phyloP scores from a whole-genome alignment of 192 early-diverging fungal genomes.

The Jimgerdemannia flammicorona region DNA sequence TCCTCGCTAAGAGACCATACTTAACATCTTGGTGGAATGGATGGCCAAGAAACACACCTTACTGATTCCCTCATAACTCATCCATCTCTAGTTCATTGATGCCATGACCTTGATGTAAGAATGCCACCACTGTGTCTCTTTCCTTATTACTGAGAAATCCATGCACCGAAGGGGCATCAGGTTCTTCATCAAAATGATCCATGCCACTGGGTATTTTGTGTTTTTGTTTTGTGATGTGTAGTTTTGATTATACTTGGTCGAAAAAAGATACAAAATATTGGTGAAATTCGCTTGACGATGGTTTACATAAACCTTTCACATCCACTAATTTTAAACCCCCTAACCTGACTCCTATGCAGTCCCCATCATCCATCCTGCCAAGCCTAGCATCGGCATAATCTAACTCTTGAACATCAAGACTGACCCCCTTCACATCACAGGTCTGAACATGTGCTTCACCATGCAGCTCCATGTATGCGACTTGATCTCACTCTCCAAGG shows the following conservation, averaged over 20 bases:
- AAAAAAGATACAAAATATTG: too few species aligned
- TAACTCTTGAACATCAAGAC: slow-evolving; percentile 58
- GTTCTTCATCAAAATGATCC: slow-evolving; percentile 65
- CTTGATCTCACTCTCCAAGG: slow-evolving; percentile 61
- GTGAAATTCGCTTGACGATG: too few species aligned
- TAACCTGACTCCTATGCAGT: too few species aligned
- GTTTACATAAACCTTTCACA: slow-evolving; percentile 1
- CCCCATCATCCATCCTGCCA: slow-evolving; percentile 84
- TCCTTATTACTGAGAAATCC: slow-evolving; percentile 79
- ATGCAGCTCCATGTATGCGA: slow-evolving; percentile 59
- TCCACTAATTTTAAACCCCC: not conserved
- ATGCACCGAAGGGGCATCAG: slow-evolving; percentile 87
- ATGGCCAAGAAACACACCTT: too few species aligned
- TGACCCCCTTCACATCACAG: slow-evolving; percentile 67
- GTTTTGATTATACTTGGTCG: too few species aligned
- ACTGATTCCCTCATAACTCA: too few species aligned
- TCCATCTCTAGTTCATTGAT: slow-evolving; percentile 97
- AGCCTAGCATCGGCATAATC: slow-evolving; percentile 66
- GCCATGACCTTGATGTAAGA: slow-evolving; percentile 85
- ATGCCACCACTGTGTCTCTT: slow-evolving; percentile 72
- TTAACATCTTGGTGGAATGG: too few species aligned
- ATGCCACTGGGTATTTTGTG: slow-evolving; percentile 62
- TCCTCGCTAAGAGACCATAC: too few species aligned
- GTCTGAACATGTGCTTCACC: slow-evolving; percentile 67
- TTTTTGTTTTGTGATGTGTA: slow-evolving; percentile 3